Evolutionary conservation across 2,329 filamentous ascomycete species (phyloP), one percentile per base, ranked within the genome.

Genomic region (Decorospora gaudefroyi): DNA sequence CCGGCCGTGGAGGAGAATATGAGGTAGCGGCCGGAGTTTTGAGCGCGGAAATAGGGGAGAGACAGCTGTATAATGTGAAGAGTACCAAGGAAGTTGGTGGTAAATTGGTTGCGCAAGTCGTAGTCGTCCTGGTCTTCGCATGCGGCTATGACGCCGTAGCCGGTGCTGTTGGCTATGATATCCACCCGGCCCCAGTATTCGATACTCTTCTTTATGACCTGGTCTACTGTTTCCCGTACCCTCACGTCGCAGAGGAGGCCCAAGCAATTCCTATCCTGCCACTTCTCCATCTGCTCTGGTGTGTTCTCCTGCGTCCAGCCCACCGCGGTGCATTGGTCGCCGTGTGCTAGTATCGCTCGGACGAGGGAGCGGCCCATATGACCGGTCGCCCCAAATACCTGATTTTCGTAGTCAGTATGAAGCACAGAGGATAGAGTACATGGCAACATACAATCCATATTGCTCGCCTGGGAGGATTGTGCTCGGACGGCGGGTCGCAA

Each of bases 51-150:
- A 72, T 95, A 90, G 0, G 91, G 90, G 25, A 97, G 75, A 1
- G 87, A 91, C 13, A 88, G 76, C 68, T 96, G 90, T 46, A 97
- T 86, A 60, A 99, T 96, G 72, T 97, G 88, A 47, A 97, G 73
- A 0, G 90, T 95, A 40, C 93, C 93, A 78, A 95, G 92, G 71
- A 96, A 96, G 71, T 99, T 99, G 15, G 91, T 96, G 76, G 95
- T 90, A 73, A 97, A 96, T 71, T 97, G 93, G 63, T 95, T 92
- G 46, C 90, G 87, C 57, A 97, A 82, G 66, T 97, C 93, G 69
- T 90, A 86, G 67, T 96, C 90, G 69, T 96, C 90, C 74, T 97
- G 93, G 72, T 97, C 93, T 72, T 97, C 93, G 71, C 91, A 96
- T 1, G 92, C 86, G 18, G 90, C 92, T 58, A 97, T 95, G 40